Base-by-base conservation (phyloP, 345 rosid genomes). In the Hibiscus mutabilis region DNA sequence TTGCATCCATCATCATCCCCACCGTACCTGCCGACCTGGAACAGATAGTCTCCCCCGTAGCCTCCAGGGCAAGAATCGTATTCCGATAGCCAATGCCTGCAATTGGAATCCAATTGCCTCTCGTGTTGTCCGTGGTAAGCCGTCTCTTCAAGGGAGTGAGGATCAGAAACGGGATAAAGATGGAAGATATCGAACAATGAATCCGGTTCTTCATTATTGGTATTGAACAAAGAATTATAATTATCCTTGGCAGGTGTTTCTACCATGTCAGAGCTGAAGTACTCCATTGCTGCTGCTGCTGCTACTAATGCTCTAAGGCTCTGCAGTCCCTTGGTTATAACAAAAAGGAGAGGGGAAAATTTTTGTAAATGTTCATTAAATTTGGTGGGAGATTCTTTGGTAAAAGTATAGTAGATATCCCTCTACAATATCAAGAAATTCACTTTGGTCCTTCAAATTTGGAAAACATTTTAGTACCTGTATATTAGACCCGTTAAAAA, bases 11-110 rank as follows among this genome's bases (percentile, higher is more conserved):
- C 35, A 4, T 58, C 56, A 6, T 58, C 24, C 57, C 24, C 6
- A 6, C 60, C 1, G 5, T 58, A 16, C 57, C 24, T 4, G 15
- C 60, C 1, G 5, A 33, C 37, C 0, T 35, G 25, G 55, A 71
- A 40, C 25, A 59, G 8, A 25, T 25, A 29, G 16, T 59, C 58
- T 9, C 66, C 65, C 64, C 53, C 42, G 63, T 35, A 21, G 73
- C 37, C 44, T 15, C 66, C 65, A 58, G n/a, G 44, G 58, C 22
- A 40, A 46, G 74, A 9, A n/a, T 59, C 66, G n/a, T 16, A 59
- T 44, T 44, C 67, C 21, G 44, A 27, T 71, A 13, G 40, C 60
- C 60, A 56, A 56, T 56, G 19, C 27, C 7, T 11, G 31, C 29
- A 56, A 56, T 22, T 25, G 60, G 4, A 56, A 8, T 56, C 60